Percentiles rank a stretch among this genome's conserved stretches.
phyloP scores from a whole-genome alignment of 2,329 filamentous ascomycete genomes.

The Chaetothyriales sp. region DNA sequence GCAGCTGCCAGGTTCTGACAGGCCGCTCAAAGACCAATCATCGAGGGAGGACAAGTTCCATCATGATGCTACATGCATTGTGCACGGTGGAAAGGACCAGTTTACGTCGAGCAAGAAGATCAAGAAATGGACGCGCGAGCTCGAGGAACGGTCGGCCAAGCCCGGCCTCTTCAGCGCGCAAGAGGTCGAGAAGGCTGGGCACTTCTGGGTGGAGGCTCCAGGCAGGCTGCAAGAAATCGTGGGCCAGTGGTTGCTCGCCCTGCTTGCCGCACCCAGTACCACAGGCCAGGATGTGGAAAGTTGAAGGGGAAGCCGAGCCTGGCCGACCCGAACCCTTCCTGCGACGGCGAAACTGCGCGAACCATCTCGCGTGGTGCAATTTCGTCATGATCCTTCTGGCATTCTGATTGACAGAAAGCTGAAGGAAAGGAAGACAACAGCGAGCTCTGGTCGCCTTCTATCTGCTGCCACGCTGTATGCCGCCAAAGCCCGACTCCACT shows the following conservation, averaged over 20 bases:
- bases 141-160: constrained; percentile 29
- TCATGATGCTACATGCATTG: constrained; percentile 18
- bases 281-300: neutral
- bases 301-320: neutral
- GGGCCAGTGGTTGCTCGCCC: neutral
- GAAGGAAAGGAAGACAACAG: too few species aligned
- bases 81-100: constrained; percentile 63
- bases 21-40: constrained; percentile 16
- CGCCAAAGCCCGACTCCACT: too few species aligned
- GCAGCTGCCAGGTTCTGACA: constrained; percentile 14
- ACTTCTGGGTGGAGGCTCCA: constrained; percentile 49
- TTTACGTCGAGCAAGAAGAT: constrained; percentile 58
- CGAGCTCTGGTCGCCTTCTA: neutral
- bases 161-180: constrained; percentile 34
- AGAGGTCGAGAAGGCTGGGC: constrained; percentile 43
- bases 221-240: neutral
- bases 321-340: too few species aligned
- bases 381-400: too few species aligned
- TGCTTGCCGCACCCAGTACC: neutral
- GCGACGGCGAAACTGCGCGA: too few species aligned
- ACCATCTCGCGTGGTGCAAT: too few species aligned
- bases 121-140: constrained; percentile 48
- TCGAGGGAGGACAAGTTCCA: neutral
- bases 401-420: too few species aligned
- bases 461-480: neutral